A percentile compares a stretch with the other conserved stretches of the same genome.
phyloP scores from a whole-genome alignment of 2,329 filamentous ascomycete genomes.

The Trichoderma sp. region DNA sequence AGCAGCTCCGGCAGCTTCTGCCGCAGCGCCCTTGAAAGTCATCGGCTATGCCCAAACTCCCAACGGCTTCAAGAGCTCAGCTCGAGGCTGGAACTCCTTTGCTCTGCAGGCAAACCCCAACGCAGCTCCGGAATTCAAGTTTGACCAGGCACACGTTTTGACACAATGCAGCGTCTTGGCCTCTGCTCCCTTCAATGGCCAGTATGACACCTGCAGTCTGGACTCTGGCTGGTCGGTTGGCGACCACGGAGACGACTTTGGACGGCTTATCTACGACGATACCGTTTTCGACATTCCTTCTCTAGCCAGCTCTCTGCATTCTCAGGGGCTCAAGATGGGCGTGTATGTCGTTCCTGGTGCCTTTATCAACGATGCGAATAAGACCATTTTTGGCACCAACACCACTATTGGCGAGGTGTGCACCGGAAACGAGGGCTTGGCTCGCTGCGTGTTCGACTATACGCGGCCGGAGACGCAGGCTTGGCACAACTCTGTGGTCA shows the following conservation, averaged over 20 bases:
- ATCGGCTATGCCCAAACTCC: conserved; percentile 30
- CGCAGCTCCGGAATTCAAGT: conserved; percentile 24
- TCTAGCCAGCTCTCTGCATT: conserved; percentile 29
- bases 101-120: conserved; percentile 30
- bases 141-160: conserved; percentile 31
- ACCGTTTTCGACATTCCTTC: conserved; percentile 30
- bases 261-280: conserved; percentile 30
- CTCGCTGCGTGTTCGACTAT: conserved; percentile 32
- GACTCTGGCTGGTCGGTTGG: conserved; percentile 34
- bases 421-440: conserved; percentile 30
- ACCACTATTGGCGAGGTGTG: conserved; percentile 32
- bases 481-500: conserved; percentile 32
- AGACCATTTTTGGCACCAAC: conserved; percentile 30
- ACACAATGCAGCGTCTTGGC: conserved; percentile 31
- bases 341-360: conserved; percentile 33
- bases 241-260: conserved; percentile 31
- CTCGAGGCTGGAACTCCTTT: conserved; percentile 32
- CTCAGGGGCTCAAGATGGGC: conserved; percentile 29
- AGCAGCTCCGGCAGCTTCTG: conserved; percentile 19
- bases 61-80: conserved; percentile 29
- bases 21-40: conserved; percentile 29
- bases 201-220: conserved; percentile 31
- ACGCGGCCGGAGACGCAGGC: conserved; percentile 29
- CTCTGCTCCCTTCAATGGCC: conserved; percentile 10
- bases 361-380: conserved; percentile 29